Percentiles rank a stretch among this genome's conserved stretches.
phyloP scores from a whole-genome alignment of 1,139 yeast species.

The Pichia cactophila region DNA sequence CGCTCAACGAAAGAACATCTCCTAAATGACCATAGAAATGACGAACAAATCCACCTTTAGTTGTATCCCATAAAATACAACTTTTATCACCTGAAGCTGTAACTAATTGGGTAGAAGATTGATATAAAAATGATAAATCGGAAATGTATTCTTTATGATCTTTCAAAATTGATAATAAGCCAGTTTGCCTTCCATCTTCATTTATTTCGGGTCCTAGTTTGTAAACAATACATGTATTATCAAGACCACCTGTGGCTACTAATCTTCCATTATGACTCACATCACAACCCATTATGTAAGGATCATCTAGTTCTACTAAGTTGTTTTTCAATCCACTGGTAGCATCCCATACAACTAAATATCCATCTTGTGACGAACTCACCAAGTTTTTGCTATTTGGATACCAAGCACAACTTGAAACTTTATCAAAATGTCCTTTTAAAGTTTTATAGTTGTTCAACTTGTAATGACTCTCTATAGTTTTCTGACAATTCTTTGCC shows the following conservation, averaged over 20 bases:
- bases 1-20: constrained; percentile 58
- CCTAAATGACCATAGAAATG: constrained; percentile 73
- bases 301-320: constrained; percentile 62
- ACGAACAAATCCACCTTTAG: constrained; percentile 45
- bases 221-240: constrained; percentile 70
- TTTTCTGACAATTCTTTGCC: constrained; percentile 21
- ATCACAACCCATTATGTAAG: constrained; percentile 75
- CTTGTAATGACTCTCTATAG: constrained; percentile 18
- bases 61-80: constrained; percentile 72
- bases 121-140: constrained; percentile 56
- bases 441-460: constrained; percentile 36
- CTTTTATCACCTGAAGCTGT: constrained; percentile 85
- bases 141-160: constrained; percentile 84
- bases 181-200: constrained; percentile 14
- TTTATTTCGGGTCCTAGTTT: constrained; percentile 23
- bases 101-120: constrained; percentile 42
- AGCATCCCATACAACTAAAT: constrained; percentile 78
- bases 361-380: constrained; percentile 84
- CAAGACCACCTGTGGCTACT: constrained; percentile 79
- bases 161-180: constrained; percentile 49
- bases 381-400: constrained; percentile 50
- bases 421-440: constrained; percentile 71
- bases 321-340: constrained; percentile 63
- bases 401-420: constrained; percentile 65
- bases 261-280: constrained; percentile 57